phyloP scores from a whole-genome alignment of 2,329 filamentous ascomycete species.

The Camillea tinctor region DNA sequence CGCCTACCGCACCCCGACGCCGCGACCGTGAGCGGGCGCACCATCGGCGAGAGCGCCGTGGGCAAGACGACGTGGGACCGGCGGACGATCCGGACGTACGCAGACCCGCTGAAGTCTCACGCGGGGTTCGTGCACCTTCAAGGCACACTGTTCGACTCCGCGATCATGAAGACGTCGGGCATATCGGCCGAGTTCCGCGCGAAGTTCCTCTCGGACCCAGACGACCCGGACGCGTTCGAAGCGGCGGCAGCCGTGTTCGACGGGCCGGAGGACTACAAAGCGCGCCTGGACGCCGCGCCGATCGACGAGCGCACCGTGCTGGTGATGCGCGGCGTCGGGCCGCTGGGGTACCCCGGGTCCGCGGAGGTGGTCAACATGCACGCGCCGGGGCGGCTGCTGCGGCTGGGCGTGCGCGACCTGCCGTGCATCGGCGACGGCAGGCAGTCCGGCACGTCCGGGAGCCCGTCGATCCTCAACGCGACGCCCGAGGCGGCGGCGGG shows the following conservation, averaged over 20 bases:
- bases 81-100: constrained; percentile 43
- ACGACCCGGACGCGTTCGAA: constrained; percentile 48
- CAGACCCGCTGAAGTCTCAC: constrained; percentile 45
- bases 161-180: constrained; percentile 53
- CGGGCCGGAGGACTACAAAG: constrained; percentile 48
- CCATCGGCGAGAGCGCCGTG: constrained; percentile 41
- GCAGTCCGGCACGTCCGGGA: constrained; percentile 55
- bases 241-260: constrained; percentile 48
- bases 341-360: constrained; percentile 49
- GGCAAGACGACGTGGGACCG: constrained; percentile 50
- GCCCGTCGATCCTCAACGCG: constrained; percentile 55
- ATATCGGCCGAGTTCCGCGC: constrained; percentile 45
- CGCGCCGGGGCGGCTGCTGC: constrained; percentile 43
- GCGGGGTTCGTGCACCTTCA: constrained; percentile 51
- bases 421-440: constrained; percentile 54
- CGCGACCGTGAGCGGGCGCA: constrained; percentile 47
- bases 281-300: constrained; percentile 40
- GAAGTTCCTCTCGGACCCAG: constrained; percentile 44
- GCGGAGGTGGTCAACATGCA: constrained; percentile 55
- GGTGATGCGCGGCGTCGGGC: constrained; percentile 49
- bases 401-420: constrained; percentile 44
- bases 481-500: constrained; percentile 54
- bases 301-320: constrained; percentile 44
- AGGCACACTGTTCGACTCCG: constrained; percentile 49
- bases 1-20: constrained; percentile 42